Evolutionary conservation across 2,329 filamentous ascomycete genomes (phyloP).

Genomic region (Diaporthe sp.): DNA sequence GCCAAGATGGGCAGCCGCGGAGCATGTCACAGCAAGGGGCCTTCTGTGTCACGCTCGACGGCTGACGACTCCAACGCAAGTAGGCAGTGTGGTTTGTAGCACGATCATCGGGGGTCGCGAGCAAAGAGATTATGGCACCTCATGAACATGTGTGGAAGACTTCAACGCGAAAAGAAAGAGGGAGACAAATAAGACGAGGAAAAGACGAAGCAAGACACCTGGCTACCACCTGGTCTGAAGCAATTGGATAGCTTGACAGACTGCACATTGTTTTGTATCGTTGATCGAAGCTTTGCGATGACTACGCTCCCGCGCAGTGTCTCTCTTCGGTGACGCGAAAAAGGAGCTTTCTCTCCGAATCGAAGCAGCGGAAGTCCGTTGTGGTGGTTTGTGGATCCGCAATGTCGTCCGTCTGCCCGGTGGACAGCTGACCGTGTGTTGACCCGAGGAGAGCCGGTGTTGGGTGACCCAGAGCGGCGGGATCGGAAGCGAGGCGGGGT

Average conservation of each 20-base stretch:
- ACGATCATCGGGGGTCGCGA: not conserved
- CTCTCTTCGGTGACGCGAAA: not conserved
- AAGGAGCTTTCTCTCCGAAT: not conserved
- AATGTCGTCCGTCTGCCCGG: slow-evolving; percentile 3
- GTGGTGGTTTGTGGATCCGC: not conserved
- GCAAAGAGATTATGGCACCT: not conserved
- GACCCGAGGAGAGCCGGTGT: slow-evolving; percentile 23
- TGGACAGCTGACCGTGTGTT: slow-evolving; percentile 7
- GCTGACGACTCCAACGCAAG: not conserved
- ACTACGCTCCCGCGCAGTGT: not conserved
- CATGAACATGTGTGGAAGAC: not conserved
- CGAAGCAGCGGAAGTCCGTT: not conserved
- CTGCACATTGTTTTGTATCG: not conserved
- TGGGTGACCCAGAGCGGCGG: slow-evolving; percentile 23
- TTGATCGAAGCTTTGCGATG: not conserved
- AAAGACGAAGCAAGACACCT: no score
- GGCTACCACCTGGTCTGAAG: not conserved
- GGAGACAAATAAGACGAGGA: not conserved
- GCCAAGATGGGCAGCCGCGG: slow-evolving; percentile 20
- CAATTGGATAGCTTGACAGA: not conserved
- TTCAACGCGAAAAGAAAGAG: not conserved
- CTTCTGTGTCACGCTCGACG: not conserved
- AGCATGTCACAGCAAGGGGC: not conserved
- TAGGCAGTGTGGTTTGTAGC: not conserved
- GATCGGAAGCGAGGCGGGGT: slow-evolving; percentile 25